These are phyloP conservation scores for Arabis alpina DNA, from an alignment of 345 rosid genomes.

Conservation along the genomic window DNA sequence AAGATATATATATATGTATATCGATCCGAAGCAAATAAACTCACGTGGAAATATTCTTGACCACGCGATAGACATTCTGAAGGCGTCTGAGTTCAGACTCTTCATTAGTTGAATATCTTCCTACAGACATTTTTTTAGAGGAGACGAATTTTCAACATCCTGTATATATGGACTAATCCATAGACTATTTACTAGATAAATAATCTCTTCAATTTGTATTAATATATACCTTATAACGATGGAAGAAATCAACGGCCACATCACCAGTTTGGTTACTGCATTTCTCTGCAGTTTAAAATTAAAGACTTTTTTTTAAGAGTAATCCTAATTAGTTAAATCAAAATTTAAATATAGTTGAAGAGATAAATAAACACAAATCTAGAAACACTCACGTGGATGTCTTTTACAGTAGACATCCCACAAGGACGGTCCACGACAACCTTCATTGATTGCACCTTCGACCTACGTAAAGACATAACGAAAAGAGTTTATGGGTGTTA, in stretches of 20 bases:
- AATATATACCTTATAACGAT: slow-evolving; percentile 43
- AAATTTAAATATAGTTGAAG: too few relatives aligned
- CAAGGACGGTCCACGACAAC: slow-evolving; percentile 42
- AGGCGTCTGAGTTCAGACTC: slow-evolving; percentile 48
- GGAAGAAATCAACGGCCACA: slow-evolving; percentile 42
- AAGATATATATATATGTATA: not conserved
- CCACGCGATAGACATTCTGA: slow-evolving; percentile 63
- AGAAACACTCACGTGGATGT: slow-evolving; percentile 28
- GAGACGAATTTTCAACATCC: not conserved
- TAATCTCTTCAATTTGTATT: not conserved
- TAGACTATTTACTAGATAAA: not conserved
- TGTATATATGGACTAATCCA: not conserved
- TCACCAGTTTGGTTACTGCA: slow-evolving; percentile 16
- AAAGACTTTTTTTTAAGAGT: too few relatives aligned
- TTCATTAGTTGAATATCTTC: slow-evolving; percentile 51
- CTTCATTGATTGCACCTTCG: slow-evolving; percentile 38
- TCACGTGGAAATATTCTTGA: slow-evolving; percentile 55
- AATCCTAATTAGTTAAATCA: too few relatives aligned
- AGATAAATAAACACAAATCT: too few relatives aligned
- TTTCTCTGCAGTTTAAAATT: not conserved
- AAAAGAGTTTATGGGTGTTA: not conserved
- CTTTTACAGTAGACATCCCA: slow-evolving; percentile 45
- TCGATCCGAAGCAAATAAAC: not conserved
- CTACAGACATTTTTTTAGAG: slow-evolving; percentile 25
- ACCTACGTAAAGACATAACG: slow-evolving; percentile 11